Evolutionary conservation across 768 basidiomycete species (phyloP).

Genomic region (Mycena amicta): DNA sequence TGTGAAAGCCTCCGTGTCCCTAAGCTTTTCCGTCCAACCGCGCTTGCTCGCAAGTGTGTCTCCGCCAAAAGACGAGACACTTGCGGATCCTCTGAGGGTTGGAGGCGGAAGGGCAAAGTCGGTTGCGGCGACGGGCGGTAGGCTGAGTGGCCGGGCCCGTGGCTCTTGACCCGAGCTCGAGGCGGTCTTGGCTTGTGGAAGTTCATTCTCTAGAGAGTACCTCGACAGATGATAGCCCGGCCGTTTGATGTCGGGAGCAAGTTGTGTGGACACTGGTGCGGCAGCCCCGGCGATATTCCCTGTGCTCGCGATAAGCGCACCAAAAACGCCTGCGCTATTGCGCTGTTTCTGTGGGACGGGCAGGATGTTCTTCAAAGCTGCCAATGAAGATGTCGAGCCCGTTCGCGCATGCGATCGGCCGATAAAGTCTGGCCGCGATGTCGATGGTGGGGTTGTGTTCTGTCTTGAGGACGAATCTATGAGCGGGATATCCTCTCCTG

Average conservation of each 20-base stretch:
- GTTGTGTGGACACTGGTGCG: constrained; percentile 49
- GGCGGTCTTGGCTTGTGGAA: not conserved
- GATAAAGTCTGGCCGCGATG: constrained; percentile 7
- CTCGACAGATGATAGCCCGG: constrained; percentile 71
- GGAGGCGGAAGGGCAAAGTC: not conserved
- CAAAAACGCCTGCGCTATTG: constrained; percentile 65
- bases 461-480: constrained; percentile 2
- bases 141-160: not conserved
- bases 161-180: too few relatives aligned
- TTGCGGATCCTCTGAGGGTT: not conserved
- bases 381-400: constrained; percentile 10
- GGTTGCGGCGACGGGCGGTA: not conserved
- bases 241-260: constrained; percentile 60
- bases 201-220: constrained; percentile 31
- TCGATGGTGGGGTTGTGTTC: constrained; percentile 2
- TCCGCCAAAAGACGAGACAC: not conserved
- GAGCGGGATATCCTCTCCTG: constrained; percentile 10
- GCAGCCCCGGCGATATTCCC: constrained; percentile 65
- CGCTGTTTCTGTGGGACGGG: constrained; percentile 32
- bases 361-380: constrained; percentile 1
- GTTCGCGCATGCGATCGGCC: constrained; percentile 6
- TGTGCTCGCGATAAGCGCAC: constrained; percentile 71
- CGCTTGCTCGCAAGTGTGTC: constrained; percentile 31
- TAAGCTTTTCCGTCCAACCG: constrained; percentile 29
- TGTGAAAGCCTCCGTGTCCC: constrained; percentile 43